Percentiles rank a stretch among this genome's conserved stretches.
Evolutionary conservation across 176 grass and related monocot species (phyloP).

Genomic region (Neostapfia colusana): DNA sequence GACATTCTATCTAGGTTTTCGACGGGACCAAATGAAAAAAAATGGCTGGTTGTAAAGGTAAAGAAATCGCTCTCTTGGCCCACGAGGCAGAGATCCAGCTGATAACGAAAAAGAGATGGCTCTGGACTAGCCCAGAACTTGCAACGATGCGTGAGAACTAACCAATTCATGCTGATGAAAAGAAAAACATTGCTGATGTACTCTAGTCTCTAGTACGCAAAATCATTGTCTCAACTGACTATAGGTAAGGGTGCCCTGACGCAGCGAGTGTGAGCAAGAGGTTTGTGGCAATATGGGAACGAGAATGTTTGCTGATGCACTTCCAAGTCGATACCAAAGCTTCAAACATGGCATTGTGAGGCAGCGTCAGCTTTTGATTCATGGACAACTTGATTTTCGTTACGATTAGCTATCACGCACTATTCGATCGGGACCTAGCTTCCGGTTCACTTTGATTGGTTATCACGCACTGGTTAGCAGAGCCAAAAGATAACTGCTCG

Average conservation of each 20-base stretch:
- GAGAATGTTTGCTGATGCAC: too few species aligned
- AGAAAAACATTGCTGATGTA: not conserved
- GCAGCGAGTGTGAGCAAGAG: not conserved
- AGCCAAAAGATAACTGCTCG: not conserved
- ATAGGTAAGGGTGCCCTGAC: too few species aligned
- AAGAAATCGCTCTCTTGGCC: slow-evolving; percentile 4
- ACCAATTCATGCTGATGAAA: not conserved
- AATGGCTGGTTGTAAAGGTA: not conserved
- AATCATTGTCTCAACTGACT: not conserved
- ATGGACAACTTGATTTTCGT: not conserved
- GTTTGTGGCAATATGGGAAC: not conserved
- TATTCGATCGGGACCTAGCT: not conserved
- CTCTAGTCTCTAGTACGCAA: not conserved
- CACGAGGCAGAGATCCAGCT: slow-evolving; percentile 34
- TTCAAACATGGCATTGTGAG: too few species aligned
- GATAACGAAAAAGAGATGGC: not conserved
- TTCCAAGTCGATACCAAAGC: too few species aligned
- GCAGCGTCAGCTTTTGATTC: too few species aligned
- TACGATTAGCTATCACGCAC: not conserved
- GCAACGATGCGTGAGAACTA: not conserved
- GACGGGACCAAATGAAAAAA: slow-evolving; percentile 2
- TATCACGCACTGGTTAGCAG: not conserved
- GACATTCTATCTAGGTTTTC: slow-evolving; percentile 21
- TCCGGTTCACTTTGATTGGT: not conserved
- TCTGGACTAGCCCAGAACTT: not conserved